phyloP scores from a whole-genome alignment of 305 asterid species.

The Fraxinus xanthoxyloides region DNA sequence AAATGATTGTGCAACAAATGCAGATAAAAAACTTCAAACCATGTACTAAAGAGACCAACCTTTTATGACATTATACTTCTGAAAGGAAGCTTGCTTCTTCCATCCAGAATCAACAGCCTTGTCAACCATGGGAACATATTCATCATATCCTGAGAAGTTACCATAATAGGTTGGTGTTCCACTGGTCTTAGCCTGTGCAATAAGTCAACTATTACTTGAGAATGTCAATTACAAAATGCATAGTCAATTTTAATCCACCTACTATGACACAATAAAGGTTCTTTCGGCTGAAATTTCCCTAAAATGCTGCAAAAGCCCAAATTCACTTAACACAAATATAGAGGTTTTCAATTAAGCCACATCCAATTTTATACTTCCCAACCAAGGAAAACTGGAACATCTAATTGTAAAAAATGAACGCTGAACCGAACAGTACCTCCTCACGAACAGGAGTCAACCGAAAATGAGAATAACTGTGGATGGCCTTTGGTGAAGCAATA shows the following conservation, averaged over 20 bases:
- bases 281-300: neutral
- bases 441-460: constrained; percentile 97
- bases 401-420: neutral
- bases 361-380: neutral
- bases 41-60: constrained; percentile 40
- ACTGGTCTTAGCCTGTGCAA: constrained; percentile 67
- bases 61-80: constrained; percentile 48
- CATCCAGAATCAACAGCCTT: constrained; percentile 94
- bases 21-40: constrained; percentile 11
- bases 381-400: neutral
- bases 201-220: neutral
- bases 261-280: neutral
- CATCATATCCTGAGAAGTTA: constrained; percentile 76
- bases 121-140: constrained; percentile 98
- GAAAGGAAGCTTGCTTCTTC: constrained; percentile 69
- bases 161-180: constrained; percentile 58
- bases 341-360: neutral
- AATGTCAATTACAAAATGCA: neutral
- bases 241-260: neutral
- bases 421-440: constrained; percentile 52
- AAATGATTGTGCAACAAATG: constrained; percentile 1
- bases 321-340: neutral
- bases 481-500: constrained; percentile 85
- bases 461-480: constrained; percentile 76
- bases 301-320: constrained; percentile 1